Evolutionary conservation across 1,284 basidiomycete species (phyloP).

Genomic region (Microbotryomycetes sp.): DNA sequence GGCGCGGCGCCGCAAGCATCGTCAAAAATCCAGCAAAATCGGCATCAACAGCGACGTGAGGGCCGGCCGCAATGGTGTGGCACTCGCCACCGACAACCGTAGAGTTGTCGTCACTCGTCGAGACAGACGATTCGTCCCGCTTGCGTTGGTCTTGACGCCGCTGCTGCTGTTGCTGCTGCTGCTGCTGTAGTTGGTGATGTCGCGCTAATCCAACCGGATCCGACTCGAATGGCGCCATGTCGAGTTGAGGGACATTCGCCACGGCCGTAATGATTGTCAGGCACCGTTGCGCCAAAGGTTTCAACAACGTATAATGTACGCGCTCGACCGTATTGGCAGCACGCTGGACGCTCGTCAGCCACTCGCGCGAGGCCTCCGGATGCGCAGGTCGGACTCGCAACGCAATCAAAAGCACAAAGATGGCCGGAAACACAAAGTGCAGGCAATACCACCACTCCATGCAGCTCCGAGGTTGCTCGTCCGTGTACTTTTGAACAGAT

Average conservation of each 20-base stretch:
- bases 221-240: too few relatives aligned
- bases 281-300: slow-evolving; percentile 1
- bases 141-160: background rate
- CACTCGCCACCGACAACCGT: too few relatives aligned
- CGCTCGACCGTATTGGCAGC: slow-evolving; percentile 2
- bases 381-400: background rate
- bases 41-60: background rate
- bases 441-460: slow-evolving; percentile 12
- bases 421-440: background rate
- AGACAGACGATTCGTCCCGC: background rate
- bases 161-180: background rate
- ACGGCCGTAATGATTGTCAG: background rate
- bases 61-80: background rate
- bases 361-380: background rate
- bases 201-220: too few relatives aligned
- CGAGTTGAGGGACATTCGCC: background rate
- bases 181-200: too few relatives aligned
- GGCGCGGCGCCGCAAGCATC: too few relatives aligned
- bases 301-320: slow-evolving; percentile 1
- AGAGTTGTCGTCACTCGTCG: too few relatives aligned
- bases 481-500: background rate
- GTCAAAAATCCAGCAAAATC: slow-evolving; percentile 8
- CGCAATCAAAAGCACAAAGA: background rate
- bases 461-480: background rate
- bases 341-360: background rate